Base-by-base conservation (phyloP, 805 yeast species). In the Kuraishia floccosa region DNA sequence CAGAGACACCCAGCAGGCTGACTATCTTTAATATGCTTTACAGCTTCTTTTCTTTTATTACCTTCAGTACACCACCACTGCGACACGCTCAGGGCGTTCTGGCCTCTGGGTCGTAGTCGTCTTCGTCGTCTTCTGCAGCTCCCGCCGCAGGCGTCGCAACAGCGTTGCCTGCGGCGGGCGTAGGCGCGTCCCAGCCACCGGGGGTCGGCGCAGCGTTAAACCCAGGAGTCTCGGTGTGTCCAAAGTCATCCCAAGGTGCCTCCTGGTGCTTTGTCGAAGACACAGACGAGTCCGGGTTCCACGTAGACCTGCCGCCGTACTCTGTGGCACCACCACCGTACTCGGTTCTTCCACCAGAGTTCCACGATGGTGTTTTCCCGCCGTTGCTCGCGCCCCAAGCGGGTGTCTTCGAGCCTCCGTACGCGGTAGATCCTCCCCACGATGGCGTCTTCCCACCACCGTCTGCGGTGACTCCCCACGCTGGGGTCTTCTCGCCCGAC, bases 321-420 rank as follows among this genome's bases (percentile, higher is more conserved):
- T 53, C 50, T 4, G 72, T 61, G 33, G 58, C 55, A 28, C 67
- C 65, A 12, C 74, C 74, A 30, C 67, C 68, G 56, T 68, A 63
- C 2, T 71, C 49, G 11, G 59, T 53, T 4, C 49, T 47, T 19
- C 43, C 50, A n/a, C n/a, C n/a, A n/a, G n/a, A n/a, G 6, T 40
- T 36, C 55, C 56, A 47, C 8, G 49, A 35, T n/a, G 56, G 60
- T 2, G 53, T 46, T 34, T 35, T 41, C 16, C 42, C 43, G 26
- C 47, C 43, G n/a, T n/a, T n/a, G n/a, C n/a, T n/a, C n/a, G n/a
- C n/a, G 17, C 63, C 63, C 75, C 76, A 70, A 4, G 72, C 56
- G 6, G 79, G 71, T 10, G 71, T 58, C 41, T 61, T 65, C n/a
- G n/a, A n/a, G n/a, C n/a, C n/a, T 29, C 72, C 66, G 13, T 49